These are phyloP conservation scores for Geranomyces michiganensis DNA, from an alignment of 192 early-diverging fungal genomes.

Conservation along the genomic window DNA sequence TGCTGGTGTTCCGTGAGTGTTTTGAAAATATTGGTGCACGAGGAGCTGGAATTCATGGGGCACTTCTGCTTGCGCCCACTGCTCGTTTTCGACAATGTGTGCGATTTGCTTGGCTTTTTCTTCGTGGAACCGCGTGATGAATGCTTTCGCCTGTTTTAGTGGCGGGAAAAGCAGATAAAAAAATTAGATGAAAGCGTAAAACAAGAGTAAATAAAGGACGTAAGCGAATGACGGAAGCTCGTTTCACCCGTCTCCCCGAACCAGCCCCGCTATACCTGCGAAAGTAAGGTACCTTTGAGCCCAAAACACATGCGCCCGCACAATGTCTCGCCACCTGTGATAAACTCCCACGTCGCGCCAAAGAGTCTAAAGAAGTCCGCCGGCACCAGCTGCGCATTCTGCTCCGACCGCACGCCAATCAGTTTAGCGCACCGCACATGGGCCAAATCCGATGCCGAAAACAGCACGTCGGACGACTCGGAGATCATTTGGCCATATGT, in stretches of 20 bases:
- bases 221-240: too few species aligned
- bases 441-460: conserved; percentile 80
- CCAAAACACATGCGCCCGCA: conserved; percentile 90
- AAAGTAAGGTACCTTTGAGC: conserved; percentile 80
- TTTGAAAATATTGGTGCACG: conserved; percentile 66
- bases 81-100: conserved; percentile 91
- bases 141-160: conserved; percentile 77
- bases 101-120: conserved; percentile 86
- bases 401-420: conserved; percentile 83
- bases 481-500: conserved; percentile 59
- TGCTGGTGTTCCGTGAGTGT: not conserved
- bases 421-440: conserved; percentile 88
- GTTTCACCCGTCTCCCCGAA: not conserved
- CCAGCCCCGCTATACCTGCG: conserved; percentile 59
- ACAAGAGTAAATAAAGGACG: too few species aligned
- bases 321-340: conserved; percentile 73
- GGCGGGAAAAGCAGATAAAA: too few species aligned
- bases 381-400: conserved; percentile 84
- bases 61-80: conserved; percentile 93
- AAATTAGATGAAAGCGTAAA: too few species aligned
- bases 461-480: conserved; percentile 75
- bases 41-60: conserved; percentile 91
- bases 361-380: conserved; percentile 87
- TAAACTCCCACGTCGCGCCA: conserved; percentile 79
- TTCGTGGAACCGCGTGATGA: conserved; percentile 91